Evolutionary conservation across 1,284 basidiomycete genomes (phyloP).

Genomic region (Termitomyces sp.): DNA sequence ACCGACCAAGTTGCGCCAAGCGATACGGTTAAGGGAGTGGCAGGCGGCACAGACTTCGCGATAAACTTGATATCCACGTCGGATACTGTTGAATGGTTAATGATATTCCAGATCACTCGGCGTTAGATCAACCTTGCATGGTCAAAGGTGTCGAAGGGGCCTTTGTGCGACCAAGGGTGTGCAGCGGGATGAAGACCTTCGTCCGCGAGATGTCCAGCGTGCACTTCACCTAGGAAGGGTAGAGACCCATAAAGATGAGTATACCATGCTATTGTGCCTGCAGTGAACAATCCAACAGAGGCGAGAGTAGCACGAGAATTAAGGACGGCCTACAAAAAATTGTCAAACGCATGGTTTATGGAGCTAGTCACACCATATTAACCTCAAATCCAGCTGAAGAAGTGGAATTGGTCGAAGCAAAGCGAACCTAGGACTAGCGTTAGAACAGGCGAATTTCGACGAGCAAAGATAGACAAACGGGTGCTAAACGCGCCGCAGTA

Average conservation of each 20-base stretch:
- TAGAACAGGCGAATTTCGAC: constrained; percentile 5
- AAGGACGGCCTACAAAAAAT: constrained; percentile 33
- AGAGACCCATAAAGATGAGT: constrained; percentile 88
- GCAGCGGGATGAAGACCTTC: constrained; percentile 89
- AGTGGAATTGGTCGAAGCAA: constrained; percentile 57
- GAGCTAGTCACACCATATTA: constrained; percentile 14
- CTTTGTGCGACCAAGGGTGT: constrained; percentile 92
- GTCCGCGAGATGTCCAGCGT: constrained; percentile 88
- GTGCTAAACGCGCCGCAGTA: constrained; percentile 37
- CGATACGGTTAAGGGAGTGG: constrained; percentile 98
- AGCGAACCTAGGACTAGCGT: constrained; percentile 48
- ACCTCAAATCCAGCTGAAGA: constrained; percentile 58
- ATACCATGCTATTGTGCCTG: constrained; percentile 94
- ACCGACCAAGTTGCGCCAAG: constrained; percentile 99
- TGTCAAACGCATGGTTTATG: constrained; percentile 6
- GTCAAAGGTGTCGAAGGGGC: constrained; percentile 88
- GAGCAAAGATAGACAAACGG: constrained; percentile 31
- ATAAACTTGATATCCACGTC: constrained; percentile 98
- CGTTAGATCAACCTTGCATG: constrained; percentile 70
- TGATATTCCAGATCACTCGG: constrained; percentile 1
- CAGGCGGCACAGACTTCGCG: constrained; percentile 98
- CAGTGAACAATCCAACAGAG: constrained; percentile 75
- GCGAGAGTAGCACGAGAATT: constrained; percentile 77
- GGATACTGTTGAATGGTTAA: constrained; percentile 61
- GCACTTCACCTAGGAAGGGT: constrained; percentile 83